Evolutionary conservation across 805 yeast genomes (phyloP), one percentile per base, ranked within the genome.

Genomic region (Ogataea degrootiae): DNA sequence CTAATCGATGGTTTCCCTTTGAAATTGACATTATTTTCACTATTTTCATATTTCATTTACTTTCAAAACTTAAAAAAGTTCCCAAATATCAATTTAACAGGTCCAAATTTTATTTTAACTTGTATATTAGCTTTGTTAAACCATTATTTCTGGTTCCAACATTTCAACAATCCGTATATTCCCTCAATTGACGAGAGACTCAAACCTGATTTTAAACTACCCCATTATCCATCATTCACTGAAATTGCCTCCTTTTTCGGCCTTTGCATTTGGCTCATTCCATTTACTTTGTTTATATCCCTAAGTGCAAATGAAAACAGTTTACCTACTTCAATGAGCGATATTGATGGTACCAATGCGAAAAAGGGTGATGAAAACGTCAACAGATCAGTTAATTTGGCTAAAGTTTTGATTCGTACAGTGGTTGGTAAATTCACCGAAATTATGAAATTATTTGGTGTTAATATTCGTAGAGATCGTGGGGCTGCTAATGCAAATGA

Each of bases 201-300:
- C 59, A 74, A 70, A 54, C 76, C 87, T 42, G 74, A 74, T 42
- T 84, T 82, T 59, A 67, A 67, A 21, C 79, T 87, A 41, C 86
- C 85, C 14, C 77, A 79, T 41, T 77, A 87, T 45, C 96, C 96
- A 2, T 74, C 85, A 12, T 92, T 92, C 61, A 74, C 90, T 1
- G 96, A 94, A 62, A 87, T 94, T 4, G 87, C 97, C n/a, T 85
- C 97, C 3, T 94, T 94, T 65, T 91, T 94, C 62, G 99, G 97
- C 1, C 68, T 94, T 38, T 83, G 94, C 58, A 83, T 94, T 17
- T 94, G 99, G 99, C 75, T 92, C 49, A 79, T 94, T 29, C 99
- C 99, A 34, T 89, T 94, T 65, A 83, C 96, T 4, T 73, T 94
- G 48, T 92, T 94, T 66, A 92, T 94, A 16, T 85, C 96, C 31